Conservation (phyloP, 108 stramenopile genomes). For the Pseudonitzschia multistriata region DNA sequence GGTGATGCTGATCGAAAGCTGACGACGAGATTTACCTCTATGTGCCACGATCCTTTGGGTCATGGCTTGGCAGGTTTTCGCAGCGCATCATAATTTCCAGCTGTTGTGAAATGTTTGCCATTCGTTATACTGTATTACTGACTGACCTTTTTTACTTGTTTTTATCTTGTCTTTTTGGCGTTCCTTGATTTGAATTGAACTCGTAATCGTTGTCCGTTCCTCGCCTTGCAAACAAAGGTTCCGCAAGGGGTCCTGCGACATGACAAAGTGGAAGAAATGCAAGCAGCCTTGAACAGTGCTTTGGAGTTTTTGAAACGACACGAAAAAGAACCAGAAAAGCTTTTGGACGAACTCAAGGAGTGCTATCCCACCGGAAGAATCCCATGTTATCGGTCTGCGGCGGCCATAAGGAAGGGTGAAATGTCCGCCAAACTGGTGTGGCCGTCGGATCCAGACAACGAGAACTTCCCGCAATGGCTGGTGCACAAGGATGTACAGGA, state of each 20-base stretch:
- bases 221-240: no score
- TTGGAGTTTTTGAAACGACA: slow-evolving; percentile 65
- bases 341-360: slow-evolving; percentile 32
- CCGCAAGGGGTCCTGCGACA: slow-evolving; percentile 81
- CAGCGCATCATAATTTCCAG: no score
- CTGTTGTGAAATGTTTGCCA: no score
- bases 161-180: no score
- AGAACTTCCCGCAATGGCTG: slow-evolving; percentile 62
- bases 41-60: no score
- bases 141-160: no score
- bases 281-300: slow-evolving; percentile 50
- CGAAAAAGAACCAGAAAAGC: slow-evolving; percentile 39
- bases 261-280: slow-evolving; percentile 76
- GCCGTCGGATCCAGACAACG: slow-evolving; percentile 62
- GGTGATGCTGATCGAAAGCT: no score
- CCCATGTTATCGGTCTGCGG: slow-evolving; percentile 77
- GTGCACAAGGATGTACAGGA: slow-evolving; percentile 75
- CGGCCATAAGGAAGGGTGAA: slow-evolving; percentile 65
- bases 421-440: slow-evolving; percentile 72
- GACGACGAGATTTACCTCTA: no score
- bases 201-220: no score
- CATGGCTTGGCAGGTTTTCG: no score
- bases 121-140: no score
- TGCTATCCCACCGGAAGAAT: slow-evolving; percentile 44
- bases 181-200: no score